Percentiles rank a stretch among this genome's conserved stretches.
Conservation (phyloP, 805 yeast species). For the Nakazawaea laoshanensis region DNA sequence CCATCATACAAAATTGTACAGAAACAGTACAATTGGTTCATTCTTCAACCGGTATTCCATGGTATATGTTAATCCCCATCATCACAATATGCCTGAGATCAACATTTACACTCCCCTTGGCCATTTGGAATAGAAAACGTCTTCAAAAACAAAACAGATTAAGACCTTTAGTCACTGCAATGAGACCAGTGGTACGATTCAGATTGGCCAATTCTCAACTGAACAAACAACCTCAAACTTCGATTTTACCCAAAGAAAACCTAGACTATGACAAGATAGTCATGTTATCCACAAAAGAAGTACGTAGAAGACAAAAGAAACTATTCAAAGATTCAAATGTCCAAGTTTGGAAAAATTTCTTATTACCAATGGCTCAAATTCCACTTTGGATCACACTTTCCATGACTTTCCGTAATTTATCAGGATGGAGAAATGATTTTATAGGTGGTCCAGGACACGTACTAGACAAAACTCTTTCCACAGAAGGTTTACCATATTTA, state of each 20-base stretch:
- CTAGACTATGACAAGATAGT: constrained; percentile 74
- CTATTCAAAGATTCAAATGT: constrained; percentile 62
- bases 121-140: constrained; percentile 62
- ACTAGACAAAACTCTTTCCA: constrained; percentile 38
- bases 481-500: constrained; percentile 56
- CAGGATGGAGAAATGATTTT: constrained; percentile 45
- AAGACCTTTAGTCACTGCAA: constrained; percentile 64
- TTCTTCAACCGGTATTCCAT: constrained; percentile 55
- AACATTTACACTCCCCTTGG: constrained; percentile 67
- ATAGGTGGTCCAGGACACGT: constrained; percentile 27
- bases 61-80: constrained; percentile 76
- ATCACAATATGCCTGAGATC: constrained; percentile 62
- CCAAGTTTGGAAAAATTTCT: constrained; percentile 71
- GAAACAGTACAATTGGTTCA: constrained; percentile 39
- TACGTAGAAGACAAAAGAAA: constrained; percentile 61
- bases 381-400: constrained; percentile 85
- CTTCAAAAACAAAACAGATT: constrained; percentile 63
- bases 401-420: constrained; percentile 61
- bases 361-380: constrained; percentile 73
- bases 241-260: constrained; percentile 23
- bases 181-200: constrained; percentile 63
- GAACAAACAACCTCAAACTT: constrained; percentile 17
- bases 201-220: constrained; percentile 43
- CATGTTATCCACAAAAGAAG: constrained; percentile 68
- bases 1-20: constrained; percentile 14